Evolutionary conservation across 2,329 filamentous ascomycete species (phyloP), one percentile per base, ranked within the genome.

Genomic region (Phoma sp.): DNA sequence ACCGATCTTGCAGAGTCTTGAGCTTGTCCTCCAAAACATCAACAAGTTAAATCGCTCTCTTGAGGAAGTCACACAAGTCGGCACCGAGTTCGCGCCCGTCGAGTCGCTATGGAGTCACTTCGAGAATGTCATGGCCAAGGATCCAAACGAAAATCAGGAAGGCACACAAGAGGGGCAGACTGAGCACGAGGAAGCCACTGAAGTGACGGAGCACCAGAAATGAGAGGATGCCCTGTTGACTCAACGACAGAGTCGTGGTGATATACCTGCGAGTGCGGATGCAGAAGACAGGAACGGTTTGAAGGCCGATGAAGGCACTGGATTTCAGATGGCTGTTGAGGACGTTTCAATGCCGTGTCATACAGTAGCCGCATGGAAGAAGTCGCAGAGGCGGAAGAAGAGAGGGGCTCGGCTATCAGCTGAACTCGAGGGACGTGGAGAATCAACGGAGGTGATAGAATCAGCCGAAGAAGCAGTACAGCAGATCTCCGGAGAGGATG

Each of bases 31-130:
- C 9, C 90, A 93, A 67, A 97, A 96, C 69, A 92, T 98, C 76
- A 99, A 98, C 78, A 93, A 93, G 67, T 79, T 99, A 54, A 99
- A 98, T 74, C 87, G 93, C 28, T 93, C 89, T 32, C 80, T 99
- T 15, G 93, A 99, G 76, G 90, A 92, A 50, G 89, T 98, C 17
- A 93, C 96, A 55, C 88, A 92, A 39, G 93, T 99, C 46, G 95
- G 95, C 30, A 96, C 96, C 76, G 95, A 99, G 71, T 97, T 99
- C 77, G 88, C 90, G n/a, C 93, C 92, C 4, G 95, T 99, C 36
- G 95, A 99, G 76, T 92, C 92, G 25, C 83, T 99, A 14, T 99
- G 95, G 95, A 96, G 91, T 32, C 92, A 96, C 69, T 98, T 99
- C 71, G 95, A 99, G 78, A 90, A 88, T 63, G 93, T 98, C 65